Evolutionary conservation across 2,329 filamentous ascomycete species (phyloP), one percentile per base, ranked within the genome.

Genomic region (Allantophomopsis cytisporea): DNA sequence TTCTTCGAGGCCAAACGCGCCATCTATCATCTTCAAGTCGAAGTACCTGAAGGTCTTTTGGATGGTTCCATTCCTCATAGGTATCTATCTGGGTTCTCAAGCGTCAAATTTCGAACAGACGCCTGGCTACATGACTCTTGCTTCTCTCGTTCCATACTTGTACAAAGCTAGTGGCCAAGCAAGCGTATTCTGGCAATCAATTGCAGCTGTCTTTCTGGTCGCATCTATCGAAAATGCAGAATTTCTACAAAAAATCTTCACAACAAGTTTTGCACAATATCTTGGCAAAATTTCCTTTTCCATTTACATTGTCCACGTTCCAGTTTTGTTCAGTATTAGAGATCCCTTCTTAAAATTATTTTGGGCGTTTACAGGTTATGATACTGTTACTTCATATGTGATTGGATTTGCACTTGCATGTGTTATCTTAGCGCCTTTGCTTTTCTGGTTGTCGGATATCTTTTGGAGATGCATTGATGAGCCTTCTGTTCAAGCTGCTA

Each of bases 401-500:
- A 59, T 42, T 56, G 44, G 56, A 50, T 34, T 50, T 54, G 53
- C 40, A n/a, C 15, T 39, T 37, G 41, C 28, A 14, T 62, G 63
- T 54, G 37, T 60, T 7, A 18, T 58, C 5, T 60, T 60, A 3
- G 49, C 64, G 16, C 54, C 66, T 1, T 56, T 76, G 8, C 21
- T 21, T 28, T 28, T 43, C n/a, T 76, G 71, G 67, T 58, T 61
- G 10, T 68, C 68, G 2, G 72, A 77, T 51, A 43, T 77, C 6
- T 75, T 75, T 46, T 75, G 70, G 68, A 60, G 71, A 18, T 54
- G 55, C 2, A 60, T 76, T 10, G 73, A 76, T 50, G 51, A 58
- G 7, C 64, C 63, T 2, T 60, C 63, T 53, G 56, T 69, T 7
- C 58, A 57, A 34, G 61, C 71, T 46, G 60, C 65, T 4, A 55